These are phyloP conservation scores for Morella rubra DNA, from an alignment of 306 rosid species.

Conservation along the genomic window DNA sequence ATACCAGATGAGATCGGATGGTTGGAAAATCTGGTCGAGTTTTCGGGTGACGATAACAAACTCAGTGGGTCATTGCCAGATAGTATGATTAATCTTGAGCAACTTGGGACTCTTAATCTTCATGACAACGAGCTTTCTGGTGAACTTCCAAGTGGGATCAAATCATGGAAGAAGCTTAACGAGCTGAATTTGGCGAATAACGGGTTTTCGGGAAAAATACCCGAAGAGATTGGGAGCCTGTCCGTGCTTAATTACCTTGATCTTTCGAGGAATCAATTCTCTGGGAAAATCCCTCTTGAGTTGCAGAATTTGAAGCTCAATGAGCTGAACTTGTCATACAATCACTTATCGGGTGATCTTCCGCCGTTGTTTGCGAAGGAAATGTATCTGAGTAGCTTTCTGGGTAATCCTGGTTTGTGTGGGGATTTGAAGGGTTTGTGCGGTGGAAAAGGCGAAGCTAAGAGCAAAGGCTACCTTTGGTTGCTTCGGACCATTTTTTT, in stretches of 20 bases:
- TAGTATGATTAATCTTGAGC: constrained; percentile 51
- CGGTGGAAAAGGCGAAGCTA: constrained; percentile 33
- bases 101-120: constrained; percentile 74
- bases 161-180: constrained; percentile 60
- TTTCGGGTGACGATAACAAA: constrained; percentile 52
- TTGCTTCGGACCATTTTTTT: constrained; percentile 57
- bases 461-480: constrained; percentile 50
- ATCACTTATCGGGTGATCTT: constrained; percentile 61
- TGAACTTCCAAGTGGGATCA: constrained; percentile 48
- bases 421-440: constrained; percentile 57
- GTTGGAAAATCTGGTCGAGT: constrained; percentile 54
- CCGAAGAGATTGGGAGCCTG: constrained; percentile 59
- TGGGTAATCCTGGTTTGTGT: constrained; percentile 83
- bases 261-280: constrained; percentile 63
- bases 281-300: constrained; percentile 60
- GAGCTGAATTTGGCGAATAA: constrained; percentile 76
- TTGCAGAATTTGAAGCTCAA: constrained; percentile 79
- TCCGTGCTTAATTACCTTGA: constrained; percentile 75
- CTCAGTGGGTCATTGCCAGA: constrained; percentile 59
- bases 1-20: constrained; percentile 77
- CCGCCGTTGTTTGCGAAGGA: constrained; percentile 66
- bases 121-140: constrained; percentile 63
- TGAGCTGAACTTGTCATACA: constrained; percentile 69
- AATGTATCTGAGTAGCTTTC: constrained; percentile 64
- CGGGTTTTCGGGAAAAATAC: constrained; percentile 61